Evolutionary conservation across 176 grass and related monocot species (phyloP).

Genomic region (Typha latifolia): DNA sequence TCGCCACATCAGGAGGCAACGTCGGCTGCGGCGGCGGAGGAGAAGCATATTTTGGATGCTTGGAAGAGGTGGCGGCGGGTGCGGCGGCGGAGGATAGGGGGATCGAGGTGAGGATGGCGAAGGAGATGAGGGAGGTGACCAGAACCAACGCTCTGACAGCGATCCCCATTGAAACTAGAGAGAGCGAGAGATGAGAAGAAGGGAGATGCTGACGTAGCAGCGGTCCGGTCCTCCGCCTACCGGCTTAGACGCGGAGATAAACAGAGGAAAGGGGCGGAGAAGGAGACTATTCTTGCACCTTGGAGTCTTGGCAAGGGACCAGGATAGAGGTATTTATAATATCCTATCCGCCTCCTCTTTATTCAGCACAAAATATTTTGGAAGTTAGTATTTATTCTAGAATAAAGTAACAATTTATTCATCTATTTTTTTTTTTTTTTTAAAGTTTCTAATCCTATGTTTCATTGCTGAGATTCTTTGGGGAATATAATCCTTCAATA

Average conservation of each 20-base stretch:
- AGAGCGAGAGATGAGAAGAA: not conserved
- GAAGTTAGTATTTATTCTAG: too few relatives aligned
- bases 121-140: not conserved
- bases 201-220: not conserved
- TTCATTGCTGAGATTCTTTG: too few relatives aligned
- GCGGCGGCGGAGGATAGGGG: not conserved
- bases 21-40: not conserved
- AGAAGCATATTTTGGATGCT: not conserved
- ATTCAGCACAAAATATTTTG: too few relatives aligned
- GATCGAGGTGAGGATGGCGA: not conserved
- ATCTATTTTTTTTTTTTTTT: too few relatives aligned
- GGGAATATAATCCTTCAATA: too few relatives aligned
- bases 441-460: too few relatives aligned
- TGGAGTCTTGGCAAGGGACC: not conserved
- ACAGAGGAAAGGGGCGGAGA: not conserved
- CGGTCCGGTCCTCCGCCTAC: not conserved
- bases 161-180: not conserved
- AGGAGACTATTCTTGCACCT: not conserved
- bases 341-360: too few relatives aligned
- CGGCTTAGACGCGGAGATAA: constrained; percentile 9
- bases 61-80: not conserved
- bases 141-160: not conserved
- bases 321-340: constrained; percentile 33
- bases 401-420: too few relatives aligned
- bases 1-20: not conserved